Conservation (phyloP, 2,329 filamentous ascomycete genomes). For the Alternaria sp. region DNA sequence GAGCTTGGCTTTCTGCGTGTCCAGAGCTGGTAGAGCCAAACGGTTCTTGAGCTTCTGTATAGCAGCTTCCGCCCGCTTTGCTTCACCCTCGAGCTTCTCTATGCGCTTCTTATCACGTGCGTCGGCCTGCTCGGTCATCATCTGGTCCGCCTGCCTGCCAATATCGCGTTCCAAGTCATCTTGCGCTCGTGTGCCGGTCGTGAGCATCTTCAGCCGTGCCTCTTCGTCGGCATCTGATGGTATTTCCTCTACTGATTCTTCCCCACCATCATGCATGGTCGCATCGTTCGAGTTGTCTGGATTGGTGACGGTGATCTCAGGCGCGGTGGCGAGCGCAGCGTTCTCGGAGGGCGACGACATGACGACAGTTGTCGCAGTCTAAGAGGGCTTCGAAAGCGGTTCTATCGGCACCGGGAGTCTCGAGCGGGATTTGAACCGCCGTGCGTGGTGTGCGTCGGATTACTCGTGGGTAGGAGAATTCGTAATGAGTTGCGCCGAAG, state of each 20-base stretch:
- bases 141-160: constrained; percentile 66
- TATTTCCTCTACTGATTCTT: constrained; percentile 24
- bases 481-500: constrained; percentile 12
- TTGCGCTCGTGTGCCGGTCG: constrained; percentile 70
- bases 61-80: constrained; percentile 69
- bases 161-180: constrained; percentile 92
- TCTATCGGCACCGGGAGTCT: not conserved
- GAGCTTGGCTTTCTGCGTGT: constrained; percentile 63
- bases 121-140: constrained; percentile 67
- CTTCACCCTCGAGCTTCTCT: constrained; percentile 58
- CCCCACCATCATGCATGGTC: constrained; percentile 11
- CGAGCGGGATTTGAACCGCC: not conserved
- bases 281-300: constrained; percentile 11
- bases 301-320: constrained; percentile 12
- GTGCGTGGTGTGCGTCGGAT: not conserved
- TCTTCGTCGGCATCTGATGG: constrained; percentile 49
- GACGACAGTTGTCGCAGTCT: not conserved
- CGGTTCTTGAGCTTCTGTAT: constrained; percentile 66
- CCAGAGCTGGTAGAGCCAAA: constrained; percentile 60
- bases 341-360: constrained; percentile 20
- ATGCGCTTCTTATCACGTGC: constrained; percentile 68
- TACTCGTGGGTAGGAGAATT: not conserved
- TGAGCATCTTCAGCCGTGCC: constrained; percentile 47
- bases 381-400: not conserved
- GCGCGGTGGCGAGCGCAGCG: constrained; percentile 14